Conservation (phyloP, 163 green algal genomes). For the Chloromonas sp. region DNA sequence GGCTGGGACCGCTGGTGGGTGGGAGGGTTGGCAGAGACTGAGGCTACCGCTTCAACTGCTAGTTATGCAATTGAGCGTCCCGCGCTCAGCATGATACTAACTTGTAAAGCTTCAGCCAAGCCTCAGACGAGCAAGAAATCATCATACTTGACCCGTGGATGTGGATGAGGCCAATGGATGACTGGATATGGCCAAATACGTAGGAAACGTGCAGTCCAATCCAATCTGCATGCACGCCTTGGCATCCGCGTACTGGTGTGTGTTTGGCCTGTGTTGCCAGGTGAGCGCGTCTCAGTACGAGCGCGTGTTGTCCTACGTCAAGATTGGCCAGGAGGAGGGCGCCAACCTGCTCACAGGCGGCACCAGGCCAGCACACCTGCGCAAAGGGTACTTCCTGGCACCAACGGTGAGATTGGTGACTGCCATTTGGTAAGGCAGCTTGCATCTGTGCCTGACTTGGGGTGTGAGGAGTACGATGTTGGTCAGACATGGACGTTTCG, state of each 20-base stretch:
- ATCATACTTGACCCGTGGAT: too few relatives aligned
- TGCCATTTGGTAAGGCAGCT: background rate
- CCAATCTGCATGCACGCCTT: too few relatives aligned
- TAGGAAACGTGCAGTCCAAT: too few relatives aligned
- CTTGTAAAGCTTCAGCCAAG: too few relatives aligned
- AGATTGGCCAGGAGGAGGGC: conserved; percentile 57
- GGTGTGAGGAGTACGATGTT: background rate
- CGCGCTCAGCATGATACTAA: too few relatives aligned
- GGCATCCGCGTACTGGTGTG: background rate
- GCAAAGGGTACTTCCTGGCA: conserved; percentile 50
- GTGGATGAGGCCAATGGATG: too few relatives aligned
- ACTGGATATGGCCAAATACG: too few relatives aligned
- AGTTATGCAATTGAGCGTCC: too few relatives aligned
- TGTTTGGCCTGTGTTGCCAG: conserved; percentile 6
- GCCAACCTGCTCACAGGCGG: conserved; percentile 72
- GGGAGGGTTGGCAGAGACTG: background rate
- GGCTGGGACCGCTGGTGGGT: conserved; percentile 71
- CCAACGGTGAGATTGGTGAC: conserved; percentile 29
- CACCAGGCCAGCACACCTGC: conserved; percentile 18
- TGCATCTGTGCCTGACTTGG: background rate
- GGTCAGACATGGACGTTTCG: too few relatives aligned
- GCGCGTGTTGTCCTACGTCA: conserved; percentile 29
- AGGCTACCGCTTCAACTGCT: too few relatives aligned
- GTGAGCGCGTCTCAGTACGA: conserved; percentile 66
- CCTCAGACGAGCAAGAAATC: too few relatives aligned